These are phyloP conservation scores for Sechiopsis laciniata DNA, from an alignment of 306 rosid species.

Conservation along the genomic window DNA sequence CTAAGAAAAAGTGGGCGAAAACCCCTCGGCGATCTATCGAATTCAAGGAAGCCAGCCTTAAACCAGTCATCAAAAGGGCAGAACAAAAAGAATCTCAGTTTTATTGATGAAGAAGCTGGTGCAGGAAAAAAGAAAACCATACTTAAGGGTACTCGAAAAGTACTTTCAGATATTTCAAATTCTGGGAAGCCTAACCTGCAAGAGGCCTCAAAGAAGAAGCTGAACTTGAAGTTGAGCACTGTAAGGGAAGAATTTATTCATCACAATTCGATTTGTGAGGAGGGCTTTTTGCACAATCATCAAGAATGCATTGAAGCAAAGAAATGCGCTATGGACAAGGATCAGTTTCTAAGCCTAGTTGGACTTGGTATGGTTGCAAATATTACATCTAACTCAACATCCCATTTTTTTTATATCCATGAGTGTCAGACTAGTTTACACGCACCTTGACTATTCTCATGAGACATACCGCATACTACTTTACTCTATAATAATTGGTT, in stretches of 20 bases:
- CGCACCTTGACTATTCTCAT: no score
- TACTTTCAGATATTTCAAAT: constrained; percentile 60
- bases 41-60: constrained; percentile 31
- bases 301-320: constrained; percentile 45
- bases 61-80: constrained; percentile 27
- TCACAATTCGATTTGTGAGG: constrained; percentile 35
- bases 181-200: constrained; percentile 31
- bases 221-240: constrained; percentile 30
- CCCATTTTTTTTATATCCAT: no score
- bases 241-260: constrained; percentile 23
- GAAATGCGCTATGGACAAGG: constrained; percentile 24
- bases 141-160: constrained; percentile 40
- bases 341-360: constrained; percentile 35
- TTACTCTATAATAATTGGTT: no score
- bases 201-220: constrained; percentile 30
- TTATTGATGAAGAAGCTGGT: constrained; percentile 28
- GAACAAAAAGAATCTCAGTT: constrained; percentile 26
- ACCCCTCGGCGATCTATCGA: constrained; percentile 53
- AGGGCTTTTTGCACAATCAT: constrained; percentile 44
- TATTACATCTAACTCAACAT: no score
- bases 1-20: constrained; percentile 44
- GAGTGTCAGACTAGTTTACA: no score
- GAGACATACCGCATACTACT: no score
- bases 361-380: constrained; percentile 45
- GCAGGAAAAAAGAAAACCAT: constrained; percentile 29